Evolutionary conservation across 2,329 filamentous ascomycete genomes (phyloP), one percentile per base, ranked within the genome.

Genomic region (Talaromyces sp.): DNA sequence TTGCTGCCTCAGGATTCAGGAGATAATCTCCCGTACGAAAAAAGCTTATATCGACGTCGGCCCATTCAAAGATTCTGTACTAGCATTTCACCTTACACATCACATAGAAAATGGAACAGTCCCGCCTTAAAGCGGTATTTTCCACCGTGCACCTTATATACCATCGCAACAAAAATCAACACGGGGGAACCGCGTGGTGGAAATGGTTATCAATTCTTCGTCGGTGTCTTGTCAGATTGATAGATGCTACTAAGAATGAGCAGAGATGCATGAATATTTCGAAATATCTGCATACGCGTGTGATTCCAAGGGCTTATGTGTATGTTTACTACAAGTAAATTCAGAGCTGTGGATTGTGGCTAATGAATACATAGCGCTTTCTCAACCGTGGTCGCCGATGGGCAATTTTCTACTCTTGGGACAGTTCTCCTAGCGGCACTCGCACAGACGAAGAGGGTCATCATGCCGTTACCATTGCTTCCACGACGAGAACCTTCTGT

Each of bases 101-200:
- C 50, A 47, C 4, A 31, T 27, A 50, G 2, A 31, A 4, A 31
- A 77, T 76, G 73, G 74, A 78, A 24, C 52, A 68, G 19, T 66
- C 73, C 31, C 70, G 74, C 43, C 67, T 79, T 11, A 65, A 66
- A 39, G 67, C 69, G 6, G 69, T 77, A 6, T 70, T 74, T 61
- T 83, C 73, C 65, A 79, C 72, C 56, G 86, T 97, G 52, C 83
- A 89, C 72, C 85, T 90, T 69, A 86, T 96, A 71, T 86, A 89
- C 77, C 88, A 92, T 75, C 91, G 93, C 72, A 95, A 97, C 81
- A 89, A 89, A 74, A 98, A 97, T 80, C 94, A 98, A 80, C 94
- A 98, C 77, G 88, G 88, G 63, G 83, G 85, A 68, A 86, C 89
- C 35, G 86, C 87, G 73, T 99, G 94, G 94, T 98, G 91, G 87